Percentiles rank a stretch among this genome's conserved stretches.
phyloP scores from a whole-genome alignment of 2,329 filamentous ascomycete species.

The Fusarium papillatum region DNA sequence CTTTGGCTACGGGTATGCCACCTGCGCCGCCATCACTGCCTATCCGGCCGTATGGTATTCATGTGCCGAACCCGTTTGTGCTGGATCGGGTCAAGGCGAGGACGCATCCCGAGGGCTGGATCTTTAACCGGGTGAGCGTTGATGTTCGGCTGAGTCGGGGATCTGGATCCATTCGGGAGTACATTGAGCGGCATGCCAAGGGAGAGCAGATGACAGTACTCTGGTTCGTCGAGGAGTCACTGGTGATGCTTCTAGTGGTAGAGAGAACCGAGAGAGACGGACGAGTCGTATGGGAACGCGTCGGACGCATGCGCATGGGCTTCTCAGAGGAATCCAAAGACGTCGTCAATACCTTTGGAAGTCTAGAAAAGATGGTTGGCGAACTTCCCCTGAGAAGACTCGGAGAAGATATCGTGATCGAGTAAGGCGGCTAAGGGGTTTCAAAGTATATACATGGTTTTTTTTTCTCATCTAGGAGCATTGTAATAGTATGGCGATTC shows the following conservation, averaged over 20 bases:
- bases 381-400: constrained; percentile 49
- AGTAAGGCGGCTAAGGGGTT: constrained; percentile 35
- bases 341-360: constrained; percentile 46
- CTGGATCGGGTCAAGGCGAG: constrained; percentile 51
- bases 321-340: constrained; percentile 50
- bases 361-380: constrained; percentile 49
- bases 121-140: constrained; percentile 52
- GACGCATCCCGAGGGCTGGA: constrained; percentile 48
- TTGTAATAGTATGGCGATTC: constrained; percentile 31
- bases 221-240: constrained; percentile 52
- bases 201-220: constrained; percentile 53
- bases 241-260: constrained; percentile 50
- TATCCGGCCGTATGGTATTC: constrained; percentile 46
- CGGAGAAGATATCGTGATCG: constrained; percentile 50
- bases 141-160: constrained; percentile 50
- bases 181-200: constrained; percentile 49
- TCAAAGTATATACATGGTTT: background rate
- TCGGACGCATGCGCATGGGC: constrained; percentile 52
- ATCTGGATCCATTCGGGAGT: constrained; percentile 46
- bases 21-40: constrained; percentile 39
- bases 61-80: constrained; percentile 50
- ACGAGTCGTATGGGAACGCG: constrained; percentile 47
- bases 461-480: background rate
- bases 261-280: constrained; percentile 41
- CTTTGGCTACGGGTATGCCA: constrained; percentile 22